Conservation (phyloP, 345 rosid genomes). For the Gynandropsis gynandra region DNA sequence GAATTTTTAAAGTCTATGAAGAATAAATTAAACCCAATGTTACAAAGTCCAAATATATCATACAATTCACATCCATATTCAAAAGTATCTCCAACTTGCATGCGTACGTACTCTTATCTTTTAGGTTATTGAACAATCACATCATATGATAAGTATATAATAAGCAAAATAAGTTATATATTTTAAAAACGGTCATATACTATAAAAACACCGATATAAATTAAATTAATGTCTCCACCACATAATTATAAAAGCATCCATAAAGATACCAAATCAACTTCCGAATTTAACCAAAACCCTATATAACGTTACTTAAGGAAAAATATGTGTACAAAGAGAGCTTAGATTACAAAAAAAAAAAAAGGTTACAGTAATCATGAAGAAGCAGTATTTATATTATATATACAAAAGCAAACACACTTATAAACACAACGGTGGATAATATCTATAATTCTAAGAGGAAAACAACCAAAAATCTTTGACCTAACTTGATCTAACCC, state of each 20-base stretch:
- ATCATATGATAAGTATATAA: not conserved
- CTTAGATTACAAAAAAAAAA: slow-evolving; percentile 4
- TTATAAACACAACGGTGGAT: slow-evolving; percentile 20
- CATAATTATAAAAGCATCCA: slow-evolving; percentile 17
- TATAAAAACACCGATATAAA: not conserved
- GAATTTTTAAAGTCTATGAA: too few species aligned
- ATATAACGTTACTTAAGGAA: not conserved
- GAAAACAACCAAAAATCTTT: slow-evolving; percentile 6
- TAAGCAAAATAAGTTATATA: too few species aligned
- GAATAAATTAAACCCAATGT: too few species aligned
- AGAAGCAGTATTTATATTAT: slow-evolving; percentile 9
- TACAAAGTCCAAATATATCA: too few species aligned
- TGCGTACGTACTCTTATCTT: too few species aligned
- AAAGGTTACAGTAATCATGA: slow-evolving; percentile 6
- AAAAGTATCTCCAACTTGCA: too few species aligned
- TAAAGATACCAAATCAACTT: slow-evolving; percentile 17
- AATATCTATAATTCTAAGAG: slow-evolving; percentile 13
- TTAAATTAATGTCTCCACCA: slow-evolving; percentile 1
- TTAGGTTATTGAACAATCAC: not conserved
- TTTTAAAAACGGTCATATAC: not conserved
- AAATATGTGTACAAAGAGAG: not conserved
- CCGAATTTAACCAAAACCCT: slow-evolving; percentile 13
- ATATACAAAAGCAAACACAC: not conserved
- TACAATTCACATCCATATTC: too few species aligned
- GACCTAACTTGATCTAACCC: slow-evolving; percentile 23